These are phyloP conservation scores for Trichomonascus vanleenenianus DNA, from an alignment of 805 yeast genomes.

Conservation along the genomic window DNA sequence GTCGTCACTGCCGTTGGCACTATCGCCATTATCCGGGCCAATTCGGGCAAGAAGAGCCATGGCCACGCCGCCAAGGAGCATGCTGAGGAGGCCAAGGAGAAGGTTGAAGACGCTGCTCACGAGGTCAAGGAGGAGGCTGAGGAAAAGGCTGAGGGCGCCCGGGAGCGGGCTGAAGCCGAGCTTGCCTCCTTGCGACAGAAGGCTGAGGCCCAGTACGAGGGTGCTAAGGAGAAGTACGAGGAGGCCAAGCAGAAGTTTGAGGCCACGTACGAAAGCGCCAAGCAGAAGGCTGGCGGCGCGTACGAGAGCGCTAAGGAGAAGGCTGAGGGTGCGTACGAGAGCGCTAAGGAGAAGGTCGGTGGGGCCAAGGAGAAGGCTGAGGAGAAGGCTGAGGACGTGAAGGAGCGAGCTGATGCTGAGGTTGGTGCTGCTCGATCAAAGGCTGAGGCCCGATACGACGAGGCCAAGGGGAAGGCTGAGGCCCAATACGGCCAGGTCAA, in stretches of 20 bases:
- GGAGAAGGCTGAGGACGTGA: conserved; percentile 5
- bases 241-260: conserved; percentile 1
- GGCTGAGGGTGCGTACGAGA: background rate
- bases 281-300: conserved; percentile 6
- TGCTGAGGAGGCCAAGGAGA: conserved; percentile 7
- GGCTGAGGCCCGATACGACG: too few relatives aligned
- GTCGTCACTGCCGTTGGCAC: conserved; percentile 1
- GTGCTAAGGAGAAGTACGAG: conserved; percentile 4
- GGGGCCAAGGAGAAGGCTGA: conserved; percentile 8
- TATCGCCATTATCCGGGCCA: background rate
- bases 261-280: background rate
- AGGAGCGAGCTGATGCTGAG: background rate
- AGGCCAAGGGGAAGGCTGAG: conserved; percentile 7
- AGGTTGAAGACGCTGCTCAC: conserved; percentile 3
- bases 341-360: background rate
- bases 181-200: background rate
- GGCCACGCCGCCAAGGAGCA: conserved; percentile 3
- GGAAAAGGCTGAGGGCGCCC: conserved; percentile 4
- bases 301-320: conserved; percentile 1
- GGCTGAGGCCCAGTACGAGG: background rate
- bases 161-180: background rate
- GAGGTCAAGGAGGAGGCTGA: conserved; percentile 6
- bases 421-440: too few relatives aligned
- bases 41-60: background rate
- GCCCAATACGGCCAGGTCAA: too few relatives aligned